These are phyloP conservation scores for Leptomonas seymouri DNA, from an alignment of 208 protist genomes.

Conservation along the genomic window DNA sequence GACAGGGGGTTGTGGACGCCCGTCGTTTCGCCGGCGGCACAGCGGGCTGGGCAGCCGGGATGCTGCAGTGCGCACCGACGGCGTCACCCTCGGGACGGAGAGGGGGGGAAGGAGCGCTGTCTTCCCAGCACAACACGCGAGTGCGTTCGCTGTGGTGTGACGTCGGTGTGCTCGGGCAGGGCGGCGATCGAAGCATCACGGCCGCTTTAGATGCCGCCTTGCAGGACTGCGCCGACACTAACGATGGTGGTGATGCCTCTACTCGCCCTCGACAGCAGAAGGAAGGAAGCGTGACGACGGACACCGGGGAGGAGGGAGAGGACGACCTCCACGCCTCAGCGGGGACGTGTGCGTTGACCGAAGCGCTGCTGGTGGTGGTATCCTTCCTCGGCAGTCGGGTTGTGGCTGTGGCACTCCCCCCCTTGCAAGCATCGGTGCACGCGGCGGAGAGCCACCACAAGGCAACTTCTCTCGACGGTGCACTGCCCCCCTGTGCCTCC, in stretches of 20 bases:
- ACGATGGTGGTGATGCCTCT: background rate
- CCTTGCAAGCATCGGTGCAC: background rate
- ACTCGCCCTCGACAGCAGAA: too few relatives aligned
- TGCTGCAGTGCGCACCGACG: slow-evolving; percentile 15
- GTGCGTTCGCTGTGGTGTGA: slow-evolving; percentile 22
- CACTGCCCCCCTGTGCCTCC: too few relatives aligned
- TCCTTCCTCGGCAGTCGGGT: slow-evolving; percentile 25
- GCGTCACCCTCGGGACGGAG: background rate
- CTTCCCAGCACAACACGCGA: background rate
- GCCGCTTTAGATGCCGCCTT: background rate
- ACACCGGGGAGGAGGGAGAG: background rate
- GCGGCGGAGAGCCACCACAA: too few relatives aligned
- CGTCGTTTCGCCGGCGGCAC: slow-evolving; percentile 3
- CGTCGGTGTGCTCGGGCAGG: background rate
- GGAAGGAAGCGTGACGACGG: background rate
- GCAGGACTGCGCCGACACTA: background rate
- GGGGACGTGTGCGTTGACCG: slow-evolving; percentile 19
- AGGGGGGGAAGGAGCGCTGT: background rate
- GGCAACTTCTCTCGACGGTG: too few relatives aligned
- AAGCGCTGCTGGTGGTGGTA: slow-evolving; percentile 25
- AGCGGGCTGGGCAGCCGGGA: slow-evolving; percentile 9
- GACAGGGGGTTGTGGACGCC: slow-evolving; percentile 5
- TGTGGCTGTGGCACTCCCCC: slow-evolving; percentile 11
- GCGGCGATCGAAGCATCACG: slow-evolving; percentile 5
- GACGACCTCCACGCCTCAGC: background rate